Evolutionary conservation across 257 asterid species (phyloP), one percentile per base, ranked within the genome.

Genomic region (Asclepias syriaca): DNA sequence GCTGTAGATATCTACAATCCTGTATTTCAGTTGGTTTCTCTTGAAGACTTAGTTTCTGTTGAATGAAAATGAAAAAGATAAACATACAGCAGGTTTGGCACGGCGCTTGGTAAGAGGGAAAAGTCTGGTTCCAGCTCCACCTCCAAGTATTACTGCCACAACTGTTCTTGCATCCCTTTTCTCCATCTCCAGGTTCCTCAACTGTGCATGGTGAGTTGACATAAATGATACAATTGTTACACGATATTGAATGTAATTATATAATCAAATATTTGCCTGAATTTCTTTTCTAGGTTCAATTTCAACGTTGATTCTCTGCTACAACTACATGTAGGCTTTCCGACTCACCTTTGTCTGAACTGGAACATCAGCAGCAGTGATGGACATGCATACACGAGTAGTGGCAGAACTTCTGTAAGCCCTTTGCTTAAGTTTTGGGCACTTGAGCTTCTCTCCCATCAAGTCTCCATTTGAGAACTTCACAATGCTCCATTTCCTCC

Each of bases 51-150:
- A 16, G 10, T 66, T 46, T 43, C 24, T n/a, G n/a, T 66, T 45
- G 57, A 22, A 43, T 10, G 32, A 29, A 24, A 12, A 29, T 24
- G 3, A 29, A 21, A 2, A 45, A 64, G 16, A 55, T 39, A 48
- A 49, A 78, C 96, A 85, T 77, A 94, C 98, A 18, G 98, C 98
- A 72, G 98, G 97, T 82, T 94, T 94, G 63, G 98, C 98, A 3
- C 97, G 89, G 37, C 93, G 96, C 76, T 91, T 94, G 5, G 98
- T 94, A 66, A 91, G 97, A 6, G 98, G 98, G 79, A 91, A 94
- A 56, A 91, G 88, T 61, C 95, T 96, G 48, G 98, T 94, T n/a
- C 98, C 98, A 4, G 98, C 98, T 51, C 98, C 97, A 16, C 98
- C 98, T 73, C 98, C 98, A 2, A 94, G 91, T 75, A 94, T 94